phyloP scores from a whole-genome alignment of 305 asterid genomes.

The Solanum aculeatissimum region DNA sequence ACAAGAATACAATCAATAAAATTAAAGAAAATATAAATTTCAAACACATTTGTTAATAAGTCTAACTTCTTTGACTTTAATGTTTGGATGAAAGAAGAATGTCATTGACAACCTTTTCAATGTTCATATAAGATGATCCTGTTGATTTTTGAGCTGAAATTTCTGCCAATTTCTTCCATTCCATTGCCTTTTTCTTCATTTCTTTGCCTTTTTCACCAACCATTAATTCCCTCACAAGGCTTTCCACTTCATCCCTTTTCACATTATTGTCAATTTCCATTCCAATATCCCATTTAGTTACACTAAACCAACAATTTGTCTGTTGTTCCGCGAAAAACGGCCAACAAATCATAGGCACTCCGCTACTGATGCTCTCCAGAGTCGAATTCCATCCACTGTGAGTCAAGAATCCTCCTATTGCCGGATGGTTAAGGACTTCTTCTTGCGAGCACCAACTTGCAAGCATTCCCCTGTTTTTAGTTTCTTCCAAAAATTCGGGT shows the following conservation, averaged over 20 bases:
- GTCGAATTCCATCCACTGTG: conserved; percentile 57
- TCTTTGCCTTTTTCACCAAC: background rate
- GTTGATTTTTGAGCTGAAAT: background rate
- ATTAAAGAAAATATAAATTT: background rate
- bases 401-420: background rate
- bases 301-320: conserved; percentile 39
- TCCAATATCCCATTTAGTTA: conserved; percentile 34
- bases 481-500: background rate
- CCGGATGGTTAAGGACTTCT: background rate
- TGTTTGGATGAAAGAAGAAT: background rate
- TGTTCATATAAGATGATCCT: background rate
- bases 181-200: background rate
- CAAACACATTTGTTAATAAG: background rate
- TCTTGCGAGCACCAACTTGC: background rate
- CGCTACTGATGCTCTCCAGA: conserved; percentile 27
- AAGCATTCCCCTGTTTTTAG: background rate
- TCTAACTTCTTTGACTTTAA: background rate
- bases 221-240: background rate
- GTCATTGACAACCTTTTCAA: background rate
- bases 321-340: conserved; percentile 61
- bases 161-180: background rate
- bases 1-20: background rate
- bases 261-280: conserved; percentile 1
- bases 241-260: background rate
- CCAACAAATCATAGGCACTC: conserved; percentile 60